A percentile compares a stretch with the other conserved stretches of the same genome.
Evolutionary conservation across 805 yeast species (phyloP).

Genomic region (Scheffersomyces amazonensis): DNA sequence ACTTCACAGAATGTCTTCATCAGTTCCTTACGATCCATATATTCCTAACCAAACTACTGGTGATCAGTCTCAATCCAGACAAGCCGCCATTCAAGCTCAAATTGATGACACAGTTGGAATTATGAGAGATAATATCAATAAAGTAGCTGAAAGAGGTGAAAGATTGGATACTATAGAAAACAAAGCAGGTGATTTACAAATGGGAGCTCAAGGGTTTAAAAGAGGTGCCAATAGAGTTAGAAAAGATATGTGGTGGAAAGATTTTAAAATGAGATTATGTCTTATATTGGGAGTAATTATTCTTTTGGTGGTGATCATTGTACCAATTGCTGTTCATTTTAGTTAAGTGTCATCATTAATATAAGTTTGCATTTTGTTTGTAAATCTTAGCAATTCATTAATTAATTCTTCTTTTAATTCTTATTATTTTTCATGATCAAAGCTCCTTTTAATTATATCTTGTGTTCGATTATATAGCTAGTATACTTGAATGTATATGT

Average conservation of each 20-base stretch:
- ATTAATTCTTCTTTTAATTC: background rate
- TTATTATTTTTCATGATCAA: background rate
- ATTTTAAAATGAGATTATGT: constrained; percentile 93
- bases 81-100: constrained; percentile 86
- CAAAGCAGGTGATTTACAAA: constrained; percentile 89
- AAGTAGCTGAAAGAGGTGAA: constrained; percentile 93
- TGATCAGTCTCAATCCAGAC: constrained; percentile 52
- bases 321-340: constrained; percentile 91
- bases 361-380: too few species aligned
- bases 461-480: too few species aligned
- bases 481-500: too few species aligned
- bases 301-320: constrained; percentile 81
- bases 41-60: constrained; percentile 62
- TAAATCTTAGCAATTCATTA: background rate
- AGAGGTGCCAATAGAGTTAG: constrained; percentile 96
- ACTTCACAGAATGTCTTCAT: constrained; percentile 56
- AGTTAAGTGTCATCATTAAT: too few species aligned
- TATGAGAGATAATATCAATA: constrained; percentile 95
- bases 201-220: constrained; percentile 90
- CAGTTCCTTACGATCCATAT: constrained; percentile 84
- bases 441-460: background rate
- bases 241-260: constrained; percentile 99
- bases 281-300: constrained; percentile 73
- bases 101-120: constrained; percentile 95
- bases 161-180: constrained; percentile 88